Base-by-base conservation (phyloP, 108 stramenopile genomes). In the Cylindrotheca fusiformis region DNA sequence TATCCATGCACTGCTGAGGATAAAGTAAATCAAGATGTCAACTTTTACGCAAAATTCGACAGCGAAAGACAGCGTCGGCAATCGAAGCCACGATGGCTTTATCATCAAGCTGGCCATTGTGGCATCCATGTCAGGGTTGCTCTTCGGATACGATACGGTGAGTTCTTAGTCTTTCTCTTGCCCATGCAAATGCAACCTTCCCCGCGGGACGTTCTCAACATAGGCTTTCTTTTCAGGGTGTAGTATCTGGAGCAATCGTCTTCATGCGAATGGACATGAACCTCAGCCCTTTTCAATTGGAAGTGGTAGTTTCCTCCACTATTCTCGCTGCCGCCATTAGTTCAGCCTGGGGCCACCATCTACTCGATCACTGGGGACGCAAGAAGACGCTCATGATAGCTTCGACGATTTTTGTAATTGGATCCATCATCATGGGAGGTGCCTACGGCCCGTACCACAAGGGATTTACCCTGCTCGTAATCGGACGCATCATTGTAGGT, bases 231-330 rank as follows among this genome's bases (percentile, higher is more conserved):
- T n/a, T 6, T 41, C 36, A 41, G 24, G 84, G 88, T 58, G 83
- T 79, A 31, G 75, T 81, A 0, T 69, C 69, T 12, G 72, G 72
- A 28, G 72, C 72, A 52, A 74, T 74, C 60, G 26, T 74, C 18
- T 74, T 75, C 17, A 66, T 90, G 51, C 55, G 62, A 55, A 49
- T 73, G 0, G 63, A 60, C 19, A 78, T 89, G 30, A 48, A 71
- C 47, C 36, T 76, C 17, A 63, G 56, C 1, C 26, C 67, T 19
- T 14, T 29, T 5, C 67, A 81, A 65, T 62, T 77, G 48, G 76
- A 85, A 57, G 60, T 85, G 6, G 77, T 87, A 0, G 88, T 90
- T 0, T 70, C 71, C 20, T 55, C 58, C 24, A 86, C 85, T 33
- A 70, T 90, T 0, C 33, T 86, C 24, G 74, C 79, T 8, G 84